A percentile compares a stretch with the other conserved stretches of the same genome.
Evolutionary conservation across 2,329 filamentous ascomycete genomes (phyloP).

Genomic region (Cladosporium phlei): DNA sequence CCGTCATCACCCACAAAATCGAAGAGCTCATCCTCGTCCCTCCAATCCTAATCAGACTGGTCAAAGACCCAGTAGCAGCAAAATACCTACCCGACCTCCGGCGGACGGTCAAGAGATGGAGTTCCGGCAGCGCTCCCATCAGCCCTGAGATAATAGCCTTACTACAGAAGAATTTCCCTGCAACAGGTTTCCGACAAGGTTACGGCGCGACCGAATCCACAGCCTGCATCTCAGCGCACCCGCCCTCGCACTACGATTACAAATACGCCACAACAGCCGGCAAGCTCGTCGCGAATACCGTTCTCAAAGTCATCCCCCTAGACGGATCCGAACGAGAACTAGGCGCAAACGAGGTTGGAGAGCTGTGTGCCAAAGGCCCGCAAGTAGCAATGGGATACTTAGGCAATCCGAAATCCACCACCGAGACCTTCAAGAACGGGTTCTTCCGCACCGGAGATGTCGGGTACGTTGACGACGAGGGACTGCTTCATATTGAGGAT

Average conservation of each 20-base stretch:
- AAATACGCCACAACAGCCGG: slow-evolving; percentile 54
- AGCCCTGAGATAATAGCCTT: slow-evolving; percentile 53
- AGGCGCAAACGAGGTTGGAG: slow-evolving; percentile 47
- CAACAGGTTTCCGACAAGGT: slow-evolving; percentile 59
- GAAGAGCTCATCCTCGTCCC: slow-evolving; percentile 55
- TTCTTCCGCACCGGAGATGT: slow-evolving; percentile 57
- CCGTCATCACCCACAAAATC: slow-evolving; percentile 48
- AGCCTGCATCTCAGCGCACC: slow-evolving; percentile 58
- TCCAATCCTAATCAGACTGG: slow-evolving; percentile 56
- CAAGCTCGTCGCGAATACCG: slow-evolving; percentile 53
- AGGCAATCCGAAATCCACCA: slow-evolving; percentile 30
- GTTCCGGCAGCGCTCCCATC: slow-evolving; percentile 57
- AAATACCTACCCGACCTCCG: slow-evolving; percentile 51
- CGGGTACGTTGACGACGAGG: slow-evolving; percentile 52
- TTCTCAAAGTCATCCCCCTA: slow-evolving; percentile 55
- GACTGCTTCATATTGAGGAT: slow-evolving; percentile 55
- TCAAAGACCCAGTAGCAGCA: slow-evolving; percentile 50
- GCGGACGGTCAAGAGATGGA: slow-evolving; percentile 47
- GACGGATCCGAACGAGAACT: slow-evolving; percentile 45
- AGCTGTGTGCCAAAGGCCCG: slow-evolving; percentile 36
- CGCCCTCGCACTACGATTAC: slow-evolving; percentile 52
- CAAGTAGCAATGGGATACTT: slow-evolving; percentile 38
- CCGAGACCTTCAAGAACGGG: slow-evolving; percentile 44
- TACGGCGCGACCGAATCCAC: slow-evolving; percentile 68
- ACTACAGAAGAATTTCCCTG: slow-evolving; percentile 52